Conservation (phyloP, 116 monocot species). For the Cymodocea nodosa region DNA sequence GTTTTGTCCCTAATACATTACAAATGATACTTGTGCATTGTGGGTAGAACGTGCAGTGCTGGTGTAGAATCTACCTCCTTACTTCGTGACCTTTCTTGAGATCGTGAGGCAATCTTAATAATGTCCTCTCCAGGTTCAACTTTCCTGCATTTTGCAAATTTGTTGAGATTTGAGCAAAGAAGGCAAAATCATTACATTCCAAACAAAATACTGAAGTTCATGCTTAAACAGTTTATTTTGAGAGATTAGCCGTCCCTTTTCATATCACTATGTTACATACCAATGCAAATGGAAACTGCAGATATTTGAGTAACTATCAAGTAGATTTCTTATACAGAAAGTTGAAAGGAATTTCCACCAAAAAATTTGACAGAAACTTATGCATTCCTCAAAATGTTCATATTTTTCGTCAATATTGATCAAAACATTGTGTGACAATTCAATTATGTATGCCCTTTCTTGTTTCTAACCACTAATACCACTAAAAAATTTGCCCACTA, state of each 20-base stretch:
- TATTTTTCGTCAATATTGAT: too few species aligned
- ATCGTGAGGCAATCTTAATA: conserved; percentile 3
- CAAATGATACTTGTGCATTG: not conserved
- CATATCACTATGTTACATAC: too few species aligned
- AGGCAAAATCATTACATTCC: not conserved
- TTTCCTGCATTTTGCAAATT: conserved; percentile 20
- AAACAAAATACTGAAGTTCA: not conserved
- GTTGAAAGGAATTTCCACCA: too few species aligned
- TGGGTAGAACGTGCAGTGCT: not conserved
- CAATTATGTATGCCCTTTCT: too few species aligned
- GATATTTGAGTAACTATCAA: too few species aligned
- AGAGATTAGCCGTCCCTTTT: not conserved
- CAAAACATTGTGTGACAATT: too few species aligned
- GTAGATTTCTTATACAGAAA: too few species aligned
- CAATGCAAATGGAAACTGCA: too few species aligned
- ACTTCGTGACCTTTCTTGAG: conserved; percentile 5
- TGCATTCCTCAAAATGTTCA: too few species aligned
- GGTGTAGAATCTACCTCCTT: conserved; percentile 21
- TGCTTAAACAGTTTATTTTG: conserved; percentile 23
- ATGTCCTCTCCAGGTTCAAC: conserved; percentile 9
- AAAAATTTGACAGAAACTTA: too few species aligned
- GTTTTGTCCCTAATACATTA: not conserved
- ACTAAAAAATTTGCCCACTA: too few species aligned
- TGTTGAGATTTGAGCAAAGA: not conserved
- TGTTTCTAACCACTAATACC: too few species aligned